Evolutionary conservation across 2,329 filamentous ascomycete genomes (phyloP).

Genomic region (Ophiostoma himal-ulmi): DNA sequence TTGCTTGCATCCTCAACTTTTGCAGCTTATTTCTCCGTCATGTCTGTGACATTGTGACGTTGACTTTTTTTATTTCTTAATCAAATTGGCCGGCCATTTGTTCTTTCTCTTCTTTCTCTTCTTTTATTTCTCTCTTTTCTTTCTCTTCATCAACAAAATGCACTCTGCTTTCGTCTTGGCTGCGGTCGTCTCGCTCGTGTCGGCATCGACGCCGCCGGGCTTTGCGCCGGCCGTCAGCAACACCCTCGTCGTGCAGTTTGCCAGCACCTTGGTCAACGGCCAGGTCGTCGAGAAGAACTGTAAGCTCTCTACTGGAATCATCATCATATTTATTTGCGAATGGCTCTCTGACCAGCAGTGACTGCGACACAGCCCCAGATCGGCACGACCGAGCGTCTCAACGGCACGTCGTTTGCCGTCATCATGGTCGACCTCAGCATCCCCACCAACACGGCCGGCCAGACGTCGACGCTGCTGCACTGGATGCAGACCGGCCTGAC

Average conservation of each 20-base stretch:
- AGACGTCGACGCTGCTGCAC: conserved; percentile 38
- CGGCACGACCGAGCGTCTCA: conserved; percentile 34
- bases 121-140: background rate
- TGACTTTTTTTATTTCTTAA: background rate
- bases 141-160: background rate
- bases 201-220: conserved; percentile 39
- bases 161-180: conserved; percentile 25
- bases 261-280: conserved; percentile 36
- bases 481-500: conserved; percentile 41
- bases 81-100: too few species aligned
- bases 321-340: background rate
- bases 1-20: background rate
- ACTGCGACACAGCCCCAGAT: conserved; percentile 22
- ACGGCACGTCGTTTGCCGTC: conserved; percentile 38
- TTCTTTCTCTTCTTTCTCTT: too few species aligned
- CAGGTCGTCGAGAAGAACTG: conserved; percentile 36
- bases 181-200: conserved; percentile 22
- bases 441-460: conserved; percentile 37
- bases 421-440: conserved; percentile 45
- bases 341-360: conserved; percentile 22
- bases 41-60: background rate
- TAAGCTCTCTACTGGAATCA: conserved; percentile 22
- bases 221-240: conserved; percentile 38
- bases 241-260: conserved; percentile 39
- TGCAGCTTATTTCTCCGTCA: background rate